Evolutionary conservation across 208 protist species (phyloP).

Genomic region (Trypanosoma congolense): DNA sequence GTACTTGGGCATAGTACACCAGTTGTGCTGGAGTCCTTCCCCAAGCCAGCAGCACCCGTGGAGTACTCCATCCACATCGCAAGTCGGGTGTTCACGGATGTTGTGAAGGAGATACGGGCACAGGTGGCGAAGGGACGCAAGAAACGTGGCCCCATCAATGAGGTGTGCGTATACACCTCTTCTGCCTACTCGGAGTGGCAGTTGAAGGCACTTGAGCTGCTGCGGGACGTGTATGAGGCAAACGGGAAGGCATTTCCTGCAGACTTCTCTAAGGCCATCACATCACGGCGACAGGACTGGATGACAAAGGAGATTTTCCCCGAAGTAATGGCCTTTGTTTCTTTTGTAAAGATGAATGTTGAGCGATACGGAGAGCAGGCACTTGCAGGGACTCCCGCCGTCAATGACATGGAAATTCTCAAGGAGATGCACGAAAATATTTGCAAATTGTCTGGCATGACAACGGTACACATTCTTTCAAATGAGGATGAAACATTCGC

Average conservation of each 20-base stretch:
- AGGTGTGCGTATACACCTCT: conserved; percentile 75
- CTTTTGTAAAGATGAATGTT: conserved; percentile 71
- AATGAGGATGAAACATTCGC: conserved; percentile 48
- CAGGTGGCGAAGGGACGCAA: conserved; percentile 76
- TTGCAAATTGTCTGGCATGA: conserved; percentile 60
- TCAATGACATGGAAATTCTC: conserved; percentile 68
- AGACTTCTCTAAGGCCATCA: conserved; percentile 64
- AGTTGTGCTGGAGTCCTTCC: conserved; percentile 61
- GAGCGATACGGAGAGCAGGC: conserved; percentile 80
- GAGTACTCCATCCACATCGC: conserved; percentile 69
- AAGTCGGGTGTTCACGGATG: conserved; percentile 76
- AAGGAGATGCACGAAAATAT: conserved; percentile 43
- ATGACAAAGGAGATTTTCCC: conserved; percentile 75
- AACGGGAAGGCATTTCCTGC: conserved; percentile 54
- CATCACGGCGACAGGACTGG: conserved; percentile 45
- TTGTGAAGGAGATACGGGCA: conserved; percentile 82
- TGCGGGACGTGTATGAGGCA: conserved; percentile 49
- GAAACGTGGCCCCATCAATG: conserved; percentile 63
- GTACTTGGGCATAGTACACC: conserved; percentile 65
- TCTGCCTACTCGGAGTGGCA: conserved; percentile 70
- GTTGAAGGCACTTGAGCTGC: conserved; percentile 59
- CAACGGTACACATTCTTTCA: conserved; percentile 38
- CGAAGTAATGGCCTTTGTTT: conserved; percentile 88
- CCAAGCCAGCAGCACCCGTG: conserved; percentile 52
- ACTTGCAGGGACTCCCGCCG: conserved; percentile 49